phyloP scores from a whole-genome alignment of 176 grass and related monocot genomes.

The Lolium rigidum region DNA sequence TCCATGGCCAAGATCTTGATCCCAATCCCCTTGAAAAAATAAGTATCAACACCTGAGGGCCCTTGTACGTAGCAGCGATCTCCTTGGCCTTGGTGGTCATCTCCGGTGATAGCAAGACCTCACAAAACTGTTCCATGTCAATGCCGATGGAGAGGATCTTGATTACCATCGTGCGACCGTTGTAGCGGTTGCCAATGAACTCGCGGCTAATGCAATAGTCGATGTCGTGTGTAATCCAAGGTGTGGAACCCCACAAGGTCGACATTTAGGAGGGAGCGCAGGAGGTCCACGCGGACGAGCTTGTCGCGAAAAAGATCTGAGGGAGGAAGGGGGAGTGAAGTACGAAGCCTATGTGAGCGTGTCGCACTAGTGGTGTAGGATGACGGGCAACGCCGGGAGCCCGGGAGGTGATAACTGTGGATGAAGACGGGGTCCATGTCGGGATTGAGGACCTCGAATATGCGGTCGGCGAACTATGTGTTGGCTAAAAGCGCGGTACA shows the following conservation, averaged over 20 bases:
- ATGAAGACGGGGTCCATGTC: slow-evolving; percentile 58
- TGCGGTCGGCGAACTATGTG: slow-evolving; percentile 56
- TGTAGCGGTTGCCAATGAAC: slow-evolving; percentile 48
- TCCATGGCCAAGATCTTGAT: slow-evolving; percentile 69
- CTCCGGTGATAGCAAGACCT: slow-evolving; percentile 41
- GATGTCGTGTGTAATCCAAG: slow-evolving; percentile 61
- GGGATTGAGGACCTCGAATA: slow-evolving; percentile 54
- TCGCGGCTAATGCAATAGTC: slow-evolving; percentile 44
- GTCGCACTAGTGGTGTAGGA: slow-evolving; percentile 49
- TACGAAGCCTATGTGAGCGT: slow-evolving; percentile 57
- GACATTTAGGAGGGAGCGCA: slow-evolving; percentile 64
- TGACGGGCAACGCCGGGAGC: slow-evolving; percentile 56
- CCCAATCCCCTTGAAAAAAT: slow-evolving; percentile 72
- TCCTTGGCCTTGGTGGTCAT: slow-evolving; percentile 53
- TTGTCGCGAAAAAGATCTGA: slow-evolving; percentile 62
- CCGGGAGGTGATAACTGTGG: slow-evolving; percentile 64
- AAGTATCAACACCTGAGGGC: slow-evolving; percentile 52
- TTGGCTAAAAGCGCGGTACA: slow-evolving; percentile 53
- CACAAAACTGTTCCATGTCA: slow-evolving; percentile 58
- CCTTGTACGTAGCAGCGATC: slow-evolving; percentile 46
- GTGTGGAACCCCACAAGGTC: slow-evolving; percentile 71
- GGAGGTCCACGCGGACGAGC: slow-evolving; percentile 60
- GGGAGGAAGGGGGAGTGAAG: slow-evolving; percentile 67
- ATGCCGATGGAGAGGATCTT: slow-evolving; percentile 71
- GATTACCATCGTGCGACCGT: slow-evolving; percentile 57